Evolutionary conservation across 2,329 filamentous ascomycete species (phyloP).

Genomic region (Chalaropsis ovoidea): DNA sequence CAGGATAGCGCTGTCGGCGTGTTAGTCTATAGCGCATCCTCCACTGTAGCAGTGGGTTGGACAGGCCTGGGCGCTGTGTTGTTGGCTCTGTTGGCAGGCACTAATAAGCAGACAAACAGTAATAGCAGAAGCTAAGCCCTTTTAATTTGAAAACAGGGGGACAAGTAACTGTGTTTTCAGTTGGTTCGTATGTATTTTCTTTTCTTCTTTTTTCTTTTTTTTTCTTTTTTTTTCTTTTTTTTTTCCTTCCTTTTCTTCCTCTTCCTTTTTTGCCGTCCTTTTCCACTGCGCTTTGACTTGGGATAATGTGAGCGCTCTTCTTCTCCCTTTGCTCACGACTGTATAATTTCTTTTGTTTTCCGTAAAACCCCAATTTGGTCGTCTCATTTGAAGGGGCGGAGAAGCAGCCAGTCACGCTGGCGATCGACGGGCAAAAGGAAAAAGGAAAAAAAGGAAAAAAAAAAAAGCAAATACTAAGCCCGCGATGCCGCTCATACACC

Average conservation of each 20-base stretch:
- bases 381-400: neutral
- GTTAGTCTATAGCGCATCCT: neutral
- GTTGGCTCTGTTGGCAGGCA: neutral
- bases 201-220: neutral
- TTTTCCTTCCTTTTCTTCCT: neutral
- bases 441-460: neutral
- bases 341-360: constrained; percentile 10
- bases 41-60: neutral
- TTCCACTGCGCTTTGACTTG: neutral
- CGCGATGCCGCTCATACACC: too few species aligned
- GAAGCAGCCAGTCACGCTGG: neutral
- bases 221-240: neutral
- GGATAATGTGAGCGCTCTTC: too few species aligned
- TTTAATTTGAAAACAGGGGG: neutral
- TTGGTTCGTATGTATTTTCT: neutral
- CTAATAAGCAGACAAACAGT: neutral
- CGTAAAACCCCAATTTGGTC: neutral
- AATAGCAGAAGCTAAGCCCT: too few species aligned
- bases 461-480: too few species aligned
- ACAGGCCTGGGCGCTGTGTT: too few species aligned
- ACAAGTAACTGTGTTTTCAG: neutral
- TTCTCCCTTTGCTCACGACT: constrained; percentile 7
- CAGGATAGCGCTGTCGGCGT: neutral
- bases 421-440: neutral
- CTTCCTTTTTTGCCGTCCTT: neutral